Conservation (phyloP, 306 rosid species). For the Vigna unguiculata region DNA sequence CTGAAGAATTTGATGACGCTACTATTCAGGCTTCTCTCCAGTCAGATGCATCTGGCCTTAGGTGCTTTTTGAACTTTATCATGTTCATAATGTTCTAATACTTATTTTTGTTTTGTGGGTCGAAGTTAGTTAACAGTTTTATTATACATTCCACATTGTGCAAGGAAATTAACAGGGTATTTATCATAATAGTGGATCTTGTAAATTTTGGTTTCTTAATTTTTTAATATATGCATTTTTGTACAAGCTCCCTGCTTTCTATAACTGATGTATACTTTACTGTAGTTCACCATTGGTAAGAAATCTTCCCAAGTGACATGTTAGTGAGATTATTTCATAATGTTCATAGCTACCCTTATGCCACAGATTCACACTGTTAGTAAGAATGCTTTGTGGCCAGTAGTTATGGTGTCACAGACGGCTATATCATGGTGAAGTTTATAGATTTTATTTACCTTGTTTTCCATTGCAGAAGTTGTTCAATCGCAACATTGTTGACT, state of each 20-base stretch:
- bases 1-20: slow-evolving; percentile 63
- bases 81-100: slow-evolving; percentile 12
- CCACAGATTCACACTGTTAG: neutral
- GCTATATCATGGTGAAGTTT: neutral
- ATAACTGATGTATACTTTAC: neutral
- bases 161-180: slow-evolving; percentile 28
- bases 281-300: slow-evolving; percentile 5
- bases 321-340: slow-evolving; percentile 3
- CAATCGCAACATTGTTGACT: neutral
- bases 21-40: slow-evolving; percentile 91
- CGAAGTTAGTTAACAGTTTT: slow-evolving; percentile 14
- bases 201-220: slow-evolving; percentile 19
- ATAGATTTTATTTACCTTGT: slow-evolving; percentile 8
- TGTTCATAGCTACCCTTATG: neutral
- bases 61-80: slow-evolving; percentile 57
- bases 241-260: slow-evolving; percentile 17
- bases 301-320: neutral
- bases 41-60: slow-evolving; percentile 87
- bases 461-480: neutral
- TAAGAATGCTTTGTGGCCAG: slow-evolving; percentile 1
- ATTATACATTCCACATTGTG: slow-evolving; percentile 15
- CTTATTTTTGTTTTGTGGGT: slow-evolving; percentile 33
- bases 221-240: neutral
- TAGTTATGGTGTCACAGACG: neutral
- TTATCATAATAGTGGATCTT: slow-evolving; percentile 19